These are phyloP conservation scores for Aspergillus sp. DNA, from an alignment of 2,329 filamentous ascomycete species.

Conservation along the genomic window DNA sequence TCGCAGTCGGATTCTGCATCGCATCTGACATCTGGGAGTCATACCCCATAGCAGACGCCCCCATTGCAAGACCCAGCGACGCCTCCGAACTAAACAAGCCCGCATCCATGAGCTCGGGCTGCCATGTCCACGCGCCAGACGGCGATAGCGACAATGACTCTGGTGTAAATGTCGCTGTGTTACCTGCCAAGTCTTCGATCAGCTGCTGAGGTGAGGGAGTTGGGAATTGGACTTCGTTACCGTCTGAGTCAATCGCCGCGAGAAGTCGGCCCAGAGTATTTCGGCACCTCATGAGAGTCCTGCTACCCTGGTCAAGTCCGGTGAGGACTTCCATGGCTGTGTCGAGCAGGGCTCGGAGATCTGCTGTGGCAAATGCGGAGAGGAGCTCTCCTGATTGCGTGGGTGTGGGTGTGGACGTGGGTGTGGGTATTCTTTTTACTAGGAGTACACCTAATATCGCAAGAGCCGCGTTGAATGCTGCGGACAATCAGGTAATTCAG, in stretches of 20 bases:
- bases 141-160: slow-evolving; percentile 8
- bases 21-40: too few relatives aligned
- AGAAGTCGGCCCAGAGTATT: slow-evolving; percentile 6
- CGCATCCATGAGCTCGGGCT: slow-evolving; percentile 11
- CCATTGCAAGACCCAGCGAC: slow-evolving; percentile 9
- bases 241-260: neutral
- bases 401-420: too few relatives aligned
- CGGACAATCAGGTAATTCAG: neutral
- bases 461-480: slow-evolving; percentile 1
- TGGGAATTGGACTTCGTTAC: neutral
- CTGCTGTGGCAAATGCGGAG: neutral
- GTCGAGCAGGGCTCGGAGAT: slow-evolving; percentile 4
- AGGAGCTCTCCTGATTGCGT: too few relatives aligned
- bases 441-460: neutral
- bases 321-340: slow-evolving; percentile 11
- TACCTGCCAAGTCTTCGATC: slow-evolving; percentile 1
- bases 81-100: slow-evolving; percentile 10
- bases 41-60: neutral
- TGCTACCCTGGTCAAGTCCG: slow-evolving; percentile 11
- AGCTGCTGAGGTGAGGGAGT: neutral
- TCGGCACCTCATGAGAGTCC: slow-evolving; percentile 7
- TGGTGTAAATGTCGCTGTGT: neutral
- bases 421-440: neutral
- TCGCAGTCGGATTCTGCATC: too few relatives aligned
- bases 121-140: slow-evolving; percentile 11